phyloP scores from a whole-genome alignment of 2,329 filamentous ascomycete species.

The Pseudocercospora pini-densiflorae region DNA sequence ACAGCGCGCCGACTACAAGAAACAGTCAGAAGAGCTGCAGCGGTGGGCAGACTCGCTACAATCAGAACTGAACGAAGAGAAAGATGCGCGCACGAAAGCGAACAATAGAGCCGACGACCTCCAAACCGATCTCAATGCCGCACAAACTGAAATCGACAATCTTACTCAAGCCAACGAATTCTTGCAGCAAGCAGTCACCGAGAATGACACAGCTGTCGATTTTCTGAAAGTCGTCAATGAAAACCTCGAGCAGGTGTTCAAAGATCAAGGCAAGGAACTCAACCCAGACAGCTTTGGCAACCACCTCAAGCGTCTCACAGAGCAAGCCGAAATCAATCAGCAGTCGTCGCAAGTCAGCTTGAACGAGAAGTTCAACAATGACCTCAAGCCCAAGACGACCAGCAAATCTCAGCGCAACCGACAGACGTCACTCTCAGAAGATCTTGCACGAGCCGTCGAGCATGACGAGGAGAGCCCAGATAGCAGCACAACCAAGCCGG shows the following conservation, averaged over 20 bases:
- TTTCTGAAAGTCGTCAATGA: background rate
- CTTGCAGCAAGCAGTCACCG: background rate
- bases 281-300: conserved; percentile 16
- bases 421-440: conserved; percentile 8
- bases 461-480: background rate
- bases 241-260: background rate
- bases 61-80: conserved; percentile 2
- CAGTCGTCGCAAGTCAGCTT: conserved; percentile 8
- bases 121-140: conserved; percentile 1
- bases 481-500: background rate
- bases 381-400: background rate
- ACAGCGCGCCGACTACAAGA: background rate
- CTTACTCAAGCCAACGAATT: background rate
- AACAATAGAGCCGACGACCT: background rate
- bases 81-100: background rate
- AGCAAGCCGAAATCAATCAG: conserved; percentile 15
- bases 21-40: background rate
- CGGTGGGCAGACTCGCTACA: background rate
- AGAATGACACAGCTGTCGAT: background rate
- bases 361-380: conserved; percentile 7
- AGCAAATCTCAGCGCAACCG: conserved; percentile 2
- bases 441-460: background rate
- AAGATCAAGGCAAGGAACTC: conserved; percentile 6
- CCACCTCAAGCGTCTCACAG: conserved; percentile 15
- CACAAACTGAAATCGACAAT: conserved; percentile 2